Evolutionary conservation across 345 rosid species (phyloP).

Genomic region (Melaleuca alternifolia): DNA sequence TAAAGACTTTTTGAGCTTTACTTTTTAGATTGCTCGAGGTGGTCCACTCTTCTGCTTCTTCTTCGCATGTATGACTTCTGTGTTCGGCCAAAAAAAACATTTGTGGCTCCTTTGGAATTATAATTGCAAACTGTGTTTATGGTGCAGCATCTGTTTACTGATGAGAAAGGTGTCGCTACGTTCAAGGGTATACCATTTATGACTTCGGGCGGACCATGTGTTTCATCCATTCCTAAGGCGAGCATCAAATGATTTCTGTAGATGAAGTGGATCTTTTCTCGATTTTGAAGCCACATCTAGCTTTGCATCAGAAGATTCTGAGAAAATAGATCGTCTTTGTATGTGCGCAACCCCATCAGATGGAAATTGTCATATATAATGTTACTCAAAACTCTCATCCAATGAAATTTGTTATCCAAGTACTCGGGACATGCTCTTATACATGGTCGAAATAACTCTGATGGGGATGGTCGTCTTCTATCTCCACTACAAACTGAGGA

Average conservation of each 20-base stretch:
- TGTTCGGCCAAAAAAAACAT: background rate
- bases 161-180: constrained; percentile 89
- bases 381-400: background rate
- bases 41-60: background rate
- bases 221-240: constrained; percentile 68
- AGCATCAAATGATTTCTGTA: constrained; percentile 44
- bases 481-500: background rate
- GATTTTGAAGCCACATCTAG: background rate
- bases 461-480: background rate
- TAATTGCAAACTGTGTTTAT: background rate
- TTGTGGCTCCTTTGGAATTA: background rate
- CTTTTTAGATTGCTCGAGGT: background rate
- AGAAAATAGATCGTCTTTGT: background rate
- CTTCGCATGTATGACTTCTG: background rate
- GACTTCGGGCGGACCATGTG: constrained; percentile 84
- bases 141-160: constrained; percentile 77
- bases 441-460: background rate
- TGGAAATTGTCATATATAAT: background rate
- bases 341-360: background rate
- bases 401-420: background rate
- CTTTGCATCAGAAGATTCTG: background rate
- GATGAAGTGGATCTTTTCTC: background rate
- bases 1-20: background rate
- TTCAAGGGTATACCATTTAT: constrained; percentile 86
- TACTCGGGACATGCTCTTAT: background rate